Evolutionary conservation across 1,284 basidiomycete species (phyloP), one percentile per base, ranked within the genome.

Genomic region (Mycena sp.): DNA sequence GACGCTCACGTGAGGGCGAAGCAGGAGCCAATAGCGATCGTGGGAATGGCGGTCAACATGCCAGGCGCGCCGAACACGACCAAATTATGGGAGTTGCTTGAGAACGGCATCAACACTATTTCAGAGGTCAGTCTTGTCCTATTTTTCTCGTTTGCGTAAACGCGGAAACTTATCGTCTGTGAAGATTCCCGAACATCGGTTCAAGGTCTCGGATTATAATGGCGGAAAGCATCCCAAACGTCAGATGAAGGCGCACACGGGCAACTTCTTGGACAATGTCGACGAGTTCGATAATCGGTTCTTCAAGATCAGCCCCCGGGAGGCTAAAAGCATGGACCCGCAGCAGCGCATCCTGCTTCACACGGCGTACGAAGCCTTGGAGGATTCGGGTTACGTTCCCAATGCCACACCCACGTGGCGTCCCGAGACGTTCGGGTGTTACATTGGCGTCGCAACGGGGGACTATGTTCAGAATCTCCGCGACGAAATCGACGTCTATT

Each of bases 291-390:
- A 92, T 72, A 81, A 89, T 71, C 78, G 78, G 66, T 90, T 91
- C 72, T 92, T 92, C 80, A 84, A 85, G 62, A 83, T 91, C 37
- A 89, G 86, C 50, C 90, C 90, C 1, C 81, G 90, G 5, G 90
- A 92, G 73, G 89, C 90, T 7, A 84, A 78, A 59, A 85, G 80
- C 71, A 91, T 92, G 87, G 89, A 92, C 70, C 90, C 90, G 6
- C 90, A 92, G 68, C 89, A 91, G 68, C 83, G 90, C 4, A 67
- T 92, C 19, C 76, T 92, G 3, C 80, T 92, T 25, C 89, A 88
- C 30, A 80, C 83, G 2, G 87, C 87, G 1, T 85, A 90, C 55
- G 82, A 89, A 61, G 90, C 90, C 0, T 76, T 92, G 6, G 90
- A 92, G 72, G 80, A 85, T 64, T 83, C 89, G 10, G 90, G 90